Conservation (phyloP, 768 basidiomycete genomes). For the Auriscalpium vulgare region DNA sequence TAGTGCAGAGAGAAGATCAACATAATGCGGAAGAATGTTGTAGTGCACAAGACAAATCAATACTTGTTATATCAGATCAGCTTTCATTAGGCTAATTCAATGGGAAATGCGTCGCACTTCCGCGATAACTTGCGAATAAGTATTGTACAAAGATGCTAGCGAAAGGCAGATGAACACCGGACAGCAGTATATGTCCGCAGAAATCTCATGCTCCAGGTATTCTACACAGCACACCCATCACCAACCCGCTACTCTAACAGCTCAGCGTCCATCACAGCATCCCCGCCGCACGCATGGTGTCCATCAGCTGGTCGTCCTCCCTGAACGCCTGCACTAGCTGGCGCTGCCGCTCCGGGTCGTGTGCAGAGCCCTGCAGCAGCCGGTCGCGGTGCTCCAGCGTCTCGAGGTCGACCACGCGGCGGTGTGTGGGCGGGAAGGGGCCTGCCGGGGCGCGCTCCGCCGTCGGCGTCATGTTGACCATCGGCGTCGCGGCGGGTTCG, state of each 20-base stretch:
- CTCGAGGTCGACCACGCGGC: constrained; percentile 11
- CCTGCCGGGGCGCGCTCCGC: constrained; percentile 1
- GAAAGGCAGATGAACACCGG: neutral
- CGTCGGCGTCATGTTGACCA: neutral
- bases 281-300: constrained; percentile 56
- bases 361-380: constrained; percentile 32
- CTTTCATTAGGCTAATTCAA: too few species aligned
- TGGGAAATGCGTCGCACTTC: too few species aligned
- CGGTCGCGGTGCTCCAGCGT: constrained; percentile 25
- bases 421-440: constrained; percentile 7
- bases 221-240: neutral
- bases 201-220: neutral
- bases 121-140: neutral
- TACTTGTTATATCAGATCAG: too few species aligned
- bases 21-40: neutral
- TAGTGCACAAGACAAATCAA: too few species aligned
- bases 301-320: constrained; percentile 50
- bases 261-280: constrained; percentile 34
- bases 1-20: neutral
- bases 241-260: too few species aligned
- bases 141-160: neutral
- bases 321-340: constrained; percentile 38
- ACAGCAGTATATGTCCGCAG: neutral
- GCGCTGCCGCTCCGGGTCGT: constrained; percentile 36
- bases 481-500: constrained; percentile 2